Evolutionary conservation across 352 stramenopile species (phyloP).

Genomic region (Aphanomyces astaci): DNA sequence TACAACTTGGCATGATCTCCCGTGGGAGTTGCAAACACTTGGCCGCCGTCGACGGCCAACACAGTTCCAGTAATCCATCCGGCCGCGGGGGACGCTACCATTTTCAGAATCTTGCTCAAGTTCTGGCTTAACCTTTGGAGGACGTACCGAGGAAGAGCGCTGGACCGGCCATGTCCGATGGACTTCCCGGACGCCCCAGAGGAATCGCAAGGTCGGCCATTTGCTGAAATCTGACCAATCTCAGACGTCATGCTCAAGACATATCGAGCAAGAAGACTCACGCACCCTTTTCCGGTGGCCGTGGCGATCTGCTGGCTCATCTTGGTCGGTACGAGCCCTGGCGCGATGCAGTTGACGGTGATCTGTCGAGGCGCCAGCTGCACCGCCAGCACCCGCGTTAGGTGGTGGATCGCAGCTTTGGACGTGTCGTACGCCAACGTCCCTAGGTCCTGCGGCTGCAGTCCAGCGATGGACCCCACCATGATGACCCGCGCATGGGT

Average conservation of each 20-base stretch:
- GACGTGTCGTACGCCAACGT: constrained; percentile 92
- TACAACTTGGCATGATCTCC: background rate
- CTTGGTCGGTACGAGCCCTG: constrained; percentile 84
- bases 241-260: constrained; percentile 22
- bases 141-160: constrained; percentile 64
- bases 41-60: constrained; percentile 87
- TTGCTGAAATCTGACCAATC: constrained; percentile 32
- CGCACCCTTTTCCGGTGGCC: constrained; percentile 30
- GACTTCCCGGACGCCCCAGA: constrained; percentile 70
- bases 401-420: constrained; percentile 92
- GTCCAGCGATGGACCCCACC: constrained; percentile 57
- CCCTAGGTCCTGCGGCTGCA: constrained; percentile 78
- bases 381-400: constrained; percentile 86
- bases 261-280: background rate
- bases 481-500: constrained; percentile 63
- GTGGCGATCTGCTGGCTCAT: constrained; percentile 82
- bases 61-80: constrained; percentile 89
- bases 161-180: constrained; percentile 89
- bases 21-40: constrained; percentile 33
- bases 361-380: constrained; percentile 87
- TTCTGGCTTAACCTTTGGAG: background rate
- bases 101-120: background rate
- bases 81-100: constrained; percentile 61
- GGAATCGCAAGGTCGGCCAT: constrained; percentile 64
- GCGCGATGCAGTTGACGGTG: constrained; percentile 93